Evolutionary conservation across 116 monocot species (phyloP).

Genomic region (Iris pallida): DNA sequence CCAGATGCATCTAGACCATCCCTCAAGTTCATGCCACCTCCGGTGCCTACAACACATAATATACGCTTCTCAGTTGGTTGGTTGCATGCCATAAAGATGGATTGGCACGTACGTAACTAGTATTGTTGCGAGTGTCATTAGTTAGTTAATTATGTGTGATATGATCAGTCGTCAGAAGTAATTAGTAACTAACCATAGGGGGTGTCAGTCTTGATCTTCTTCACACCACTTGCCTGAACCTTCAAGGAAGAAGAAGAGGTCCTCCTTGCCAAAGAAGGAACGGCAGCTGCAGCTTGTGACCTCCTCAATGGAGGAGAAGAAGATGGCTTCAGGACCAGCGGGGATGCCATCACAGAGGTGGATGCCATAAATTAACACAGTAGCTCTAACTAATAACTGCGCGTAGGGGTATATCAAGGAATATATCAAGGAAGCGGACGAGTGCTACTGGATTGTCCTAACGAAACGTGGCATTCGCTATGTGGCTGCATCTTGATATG

Average conservation of each 20-base stretch:
- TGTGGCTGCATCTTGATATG: slow-evolving; percentile 23
- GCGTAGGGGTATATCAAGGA: too few relatives aligned
- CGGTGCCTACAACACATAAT: slow-evolving; percentile 1
- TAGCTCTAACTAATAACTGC: not conserved
- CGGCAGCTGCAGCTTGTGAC: not conserved
- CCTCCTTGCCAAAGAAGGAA: slow-evolving; percentile 12
- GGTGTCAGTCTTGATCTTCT: slow-evolving; percentile 18
- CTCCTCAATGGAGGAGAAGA: not conserved
- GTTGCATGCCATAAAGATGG: too few relatives aligned
- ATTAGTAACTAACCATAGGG: slow-evolving; percentile 5
- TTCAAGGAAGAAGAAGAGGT: slow-evolving; percentile 10
- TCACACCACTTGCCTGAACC: slow-evolving; percentile 10
- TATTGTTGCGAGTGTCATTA: too few relatives aligned
- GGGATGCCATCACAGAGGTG: slow-evolving; percentile 5
- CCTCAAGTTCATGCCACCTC: slow-evolving; percentile 14
- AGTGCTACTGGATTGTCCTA: not conserved
- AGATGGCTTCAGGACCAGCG: slow-evolving; percentile 11
- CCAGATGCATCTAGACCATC: slow-evolving; percentile 16
- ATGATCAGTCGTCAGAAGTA: too few relatives aligned
- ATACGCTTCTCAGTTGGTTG: too few relatives aligned
- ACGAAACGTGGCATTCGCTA: slow-evolving; percentile 22
- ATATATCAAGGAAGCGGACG: slow-evolving; percentile 6
- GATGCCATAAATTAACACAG: slow-evolving; percentile 1
- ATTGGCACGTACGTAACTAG: too few relatives aligned
- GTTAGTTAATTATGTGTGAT: too few relatives aligned